Evolutionary conservation across 1,139 yeast species (phyloP).

Genomic region (Nakaseomyces bracarensis): DNA sequence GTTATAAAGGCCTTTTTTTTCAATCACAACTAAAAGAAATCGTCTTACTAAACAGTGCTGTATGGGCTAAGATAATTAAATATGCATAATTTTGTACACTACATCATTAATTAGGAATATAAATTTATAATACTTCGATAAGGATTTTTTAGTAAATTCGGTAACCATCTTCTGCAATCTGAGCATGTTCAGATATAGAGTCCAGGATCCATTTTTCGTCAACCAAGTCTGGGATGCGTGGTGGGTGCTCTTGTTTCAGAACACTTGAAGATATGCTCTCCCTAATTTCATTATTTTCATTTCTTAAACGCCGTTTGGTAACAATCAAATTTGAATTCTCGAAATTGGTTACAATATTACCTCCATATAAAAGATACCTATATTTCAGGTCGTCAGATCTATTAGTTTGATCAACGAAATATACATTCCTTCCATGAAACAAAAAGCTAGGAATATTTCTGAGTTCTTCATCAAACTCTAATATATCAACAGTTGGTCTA

Average conservation of each 20-base stretch:
- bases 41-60: too few relatives aligned
- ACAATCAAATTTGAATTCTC: conserved; percentile 25
- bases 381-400: conserved; percentile 9
- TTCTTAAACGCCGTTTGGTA: background rate
- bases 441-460: conserved; percentile 20
- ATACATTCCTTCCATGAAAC: conserved; percentile 28
- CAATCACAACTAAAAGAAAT: too few relatives aligned
- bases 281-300: conserved; percentile 14
- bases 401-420: conserved; percentile 19
- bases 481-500: background rate
- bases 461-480: conserved; percentile 10
- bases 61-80: too few relatives aligned
- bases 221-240: conserved; percentile 44
- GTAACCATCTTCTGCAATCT: conserved; percentile 28
- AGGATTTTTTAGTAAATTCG: background rate
- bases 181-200: conserved; percentile 35
- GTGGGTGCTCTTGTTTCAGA: conserved; percentile 16
- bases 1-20: background rate
- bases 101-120: too few relatives aligned
- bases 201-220: conserved; percentile 37
- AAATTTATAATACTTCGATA: too few relatives aligned
- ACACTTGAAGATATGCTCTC: conserved; percentile 25
- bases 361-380: conserved; percentile 26
- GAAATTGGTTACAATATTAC: conserved; percentile 16
- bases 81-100: too few relatives aligned